These are phyloP conservation scores for Geranium rotundifolium DNA, from an alignment of 345 rosid species.

Conservation along the genomic window DNA sequence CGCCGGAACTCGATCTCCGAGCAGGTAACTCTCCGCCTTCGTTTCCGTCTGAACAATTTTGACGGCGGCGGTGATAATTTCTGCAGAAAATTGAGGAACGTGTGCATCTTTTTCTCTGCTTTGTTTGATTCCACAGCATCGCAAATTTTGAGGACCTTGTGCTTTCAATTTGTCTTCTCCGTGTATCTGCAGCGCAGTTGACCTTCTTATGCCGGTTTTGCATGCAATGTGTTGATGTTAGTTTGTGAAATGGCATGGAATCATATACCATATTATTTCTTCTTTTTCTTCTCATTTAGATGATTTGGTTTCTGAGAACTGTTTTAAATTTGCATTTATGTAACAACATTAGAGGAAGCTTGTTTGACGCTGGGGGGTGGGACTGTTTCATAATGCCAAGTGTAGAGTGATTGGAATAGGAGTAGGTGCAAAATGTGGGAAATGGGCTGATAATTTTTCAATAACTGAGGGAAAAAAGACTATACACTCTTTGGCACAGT, in stretches of 20 bases:
- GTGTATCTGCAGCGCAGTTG: not conserved
- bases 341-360: not conserved
- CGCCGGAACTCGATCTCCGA: constrained; percentile 11
- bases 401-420: not conserved
- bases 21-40: constrained; percentile 17
- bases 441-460: not conserved
- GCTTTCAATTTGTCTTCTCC: not conserved
- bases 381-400: not conserved
- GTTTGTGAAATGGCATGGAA: not conserved
- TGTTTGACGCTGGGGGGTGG: not conserved
- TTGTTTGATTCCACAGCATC: not conserved
- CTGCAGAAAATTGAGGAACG: not conserved
- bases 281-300: not conserved
- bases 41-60: not conserved
- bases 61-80: not conserved
- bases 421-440: not conserved
- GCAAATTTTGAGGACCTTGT: not conserved
- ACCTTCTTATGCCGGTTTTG: not conserved
- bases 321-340: not conserved
- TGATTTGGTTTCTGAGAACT: not conserved
- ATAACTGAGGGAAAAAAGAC: not conserved
- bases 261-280: not conserved
- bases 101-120: not conserved
- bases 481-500: not conserved
- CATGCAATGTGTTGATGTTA: not conserved